Conservation (phyloP, 352 stramenopile genomes). For the Phytophthora fragariaefolia region DNA sequence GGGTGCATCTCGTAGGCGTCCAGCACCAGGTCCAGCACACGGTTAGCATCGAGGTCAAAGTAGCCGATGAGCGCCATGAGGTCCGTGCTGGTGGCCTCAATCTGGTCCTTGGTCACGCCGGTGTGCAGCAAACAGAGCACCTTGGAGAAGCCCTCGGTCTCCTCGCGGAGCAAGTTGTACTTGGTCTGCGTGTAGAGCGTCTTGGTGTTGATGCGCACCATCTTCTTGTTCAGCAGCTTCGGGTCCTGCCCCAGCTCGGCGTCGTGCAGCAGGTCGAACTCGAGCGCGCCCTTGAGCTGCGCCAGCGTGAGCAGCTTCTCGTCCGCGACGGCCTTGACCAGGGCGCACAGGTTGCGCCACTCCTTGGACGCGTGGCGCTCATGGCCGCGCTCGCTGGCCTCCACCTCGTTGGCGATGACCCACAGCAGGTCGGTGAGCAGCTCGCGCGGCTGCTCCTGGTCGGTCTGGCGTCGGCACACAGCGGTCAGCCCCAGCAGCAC, state of each 20-base stretch:
- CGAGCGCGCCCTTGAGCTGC: slow-evolving; percentile 69
- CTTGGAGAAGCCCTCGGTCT: slow-evolving; percentile 97
- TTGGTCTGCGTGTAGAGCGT: slow-evolving; percentile 96
- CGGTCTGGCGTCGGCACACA: slow-evolving; percentile 30
- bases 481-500: not conserved
- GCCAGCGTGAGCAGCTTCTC: slow-evolving; percentile 64
- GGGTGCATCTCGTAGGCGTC: slow-evolving; percentile 93
- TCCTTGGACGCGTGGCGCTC: slow-evolving; percentile 72
- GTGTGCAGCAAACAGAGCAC: slow-evolving; percentile 87
- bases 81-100: slow-evolving; percentile 75
- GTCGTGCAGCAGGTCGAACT: slow-evolving; percentile 80
- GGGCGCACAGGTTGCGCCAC: slow-evolving; percentile 69
- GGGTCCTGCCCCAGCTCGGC: slow-evolving; percentile 61
- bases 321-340: slow-evolving; percentile 73
- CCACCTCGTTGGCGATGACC: slow-evolving; percentile 82
- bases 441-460: slow-evolving; percentile 46
- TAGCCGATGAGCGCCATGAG: slow-evolving; percentile 84
- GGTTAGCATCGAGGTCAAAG: slow-evolving; percentile 97
- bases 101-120: slow-evolving; percentile 62
- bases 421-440: slow-evolving; percentile 76
- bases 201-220: slow-evolving; percentile 89
- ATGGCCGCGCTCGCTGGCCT: slow-evolving; percentile 68
- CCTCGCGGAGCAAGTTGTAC: slow-evolving; percentile 97
- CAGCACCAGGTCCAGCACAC: slow-evolving; percentile 93
- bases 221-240: slow-evolving; percentile 66